Evolutionary conservation across 2,329 filamentous ascomycete species (phyloP).

Genomic region (Elsinoe batatas): DNA sequence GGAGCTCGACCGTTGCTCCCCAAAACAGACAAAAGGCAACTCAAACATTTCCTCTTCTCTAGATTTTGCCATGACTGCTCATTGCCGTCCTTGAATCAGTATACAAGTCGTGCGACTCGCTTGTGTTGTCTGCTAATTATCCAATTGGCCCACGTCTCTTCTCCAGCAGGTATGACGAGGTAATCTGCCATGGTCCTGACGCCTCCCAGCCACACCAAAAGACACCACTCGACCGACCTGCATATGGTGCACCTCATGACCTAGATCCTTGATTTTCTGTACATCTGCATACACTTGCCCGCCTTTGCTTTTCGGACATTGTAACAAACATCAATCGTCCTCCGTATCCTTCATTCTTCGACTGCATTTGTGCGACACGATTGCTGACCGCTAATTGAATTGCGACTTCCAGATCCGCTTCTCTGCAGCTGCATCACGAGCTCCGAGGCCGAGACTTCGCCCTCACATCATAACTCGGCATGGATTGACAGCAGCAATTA

Average conservation of each 20-base stretch:
- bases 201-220: slow-evolving; percentile 9
- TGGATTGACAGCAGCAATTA: not conserved
- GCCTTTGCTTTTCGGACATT: slow-evolving; percentile 1
- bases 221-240: not conserved
- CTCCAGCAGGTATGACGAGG: slow-evolving; percentile 7
- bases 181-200: not conserved
- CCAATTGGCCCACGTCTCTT: slow-evolving; percentile 7
- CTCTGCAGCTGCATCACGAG: not conserved
- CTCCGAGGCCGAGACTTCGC: too few relatives aligned
- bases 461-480: not conserved
- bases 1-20: not conserved
- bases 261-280: slow-evolving; percentile 8
- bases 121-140: not conserved
- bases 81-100: not conserved
- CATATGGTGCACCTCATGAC: slow-evolving; percentile 9
- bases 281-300: slow-evolving; percentile 8
- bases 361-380: not conserved
- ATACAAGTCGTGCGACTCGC: not conserved
- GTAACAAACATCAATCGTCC: not conserved
- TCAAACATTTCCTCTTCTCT: not conserved
- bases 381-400: not conserved
- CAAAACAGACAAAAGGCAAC: not conserved
- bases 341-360: not conserved
- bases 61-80: not conserved
- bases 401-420: not conserved